These are phyloP conservation scores for Nicotiana otophora DNA, from an alignment of 257 asterid genomes.

Conservation along the genomic window DNA sequence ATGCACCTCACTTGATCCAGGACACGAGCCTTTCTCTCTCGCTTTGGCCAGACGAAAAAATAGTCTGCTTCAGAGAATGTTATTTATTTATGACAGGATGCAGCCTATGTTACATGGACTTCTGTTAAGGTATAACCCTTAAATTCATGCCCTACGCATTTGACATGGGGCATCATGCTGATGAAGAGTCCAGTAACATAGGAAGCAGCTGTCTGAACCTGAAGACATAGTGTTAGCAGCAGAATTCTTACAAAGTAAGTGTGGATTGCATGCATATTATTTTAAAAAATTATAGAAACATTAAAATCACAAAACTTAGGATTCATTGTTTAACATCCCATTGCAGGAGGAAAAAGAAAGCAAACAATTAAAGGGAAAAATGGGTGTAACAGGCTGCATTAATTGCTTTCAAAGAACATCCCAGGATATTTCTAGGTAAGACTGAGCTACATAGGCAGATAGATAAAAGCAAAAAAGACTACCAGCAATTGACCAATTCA, in stretches of 20 bases:
- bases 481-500: conserved; percentile 93
- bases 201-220: not conserved
- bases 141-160: not conserved
- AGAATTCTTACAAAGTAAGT: not conserved
- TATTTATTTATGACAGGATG: not conserved
- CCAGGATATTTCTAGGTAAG: not conserved
- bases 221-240: not conserved
- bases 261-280: not conserved
- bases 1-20: too few relatives aligned
- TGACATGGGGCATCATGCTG: not conserved
- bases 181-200: not conserved
- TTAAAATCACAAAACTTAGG: not conserved
- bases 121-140: not conserved
- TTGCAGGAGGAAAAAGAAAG: not conserved
- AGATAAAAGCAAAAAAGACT: conserved; percentile 18
- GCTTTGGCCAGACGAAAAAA: too few relatives aligned
- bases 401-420: not conserved
- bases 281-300: not conserved
- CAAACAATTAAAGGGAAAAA: not conserved
- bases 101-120: not conserved
- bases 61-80: not conserved
- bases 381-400: not conserved
- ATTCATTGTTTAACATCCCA: not conserved
- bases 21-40: too few relatives aligned
- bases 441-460: not conserved